Conservation (phyloP, 2,329 filamentous ascomycete species). For the Verticillium tricorpus region DNA sequence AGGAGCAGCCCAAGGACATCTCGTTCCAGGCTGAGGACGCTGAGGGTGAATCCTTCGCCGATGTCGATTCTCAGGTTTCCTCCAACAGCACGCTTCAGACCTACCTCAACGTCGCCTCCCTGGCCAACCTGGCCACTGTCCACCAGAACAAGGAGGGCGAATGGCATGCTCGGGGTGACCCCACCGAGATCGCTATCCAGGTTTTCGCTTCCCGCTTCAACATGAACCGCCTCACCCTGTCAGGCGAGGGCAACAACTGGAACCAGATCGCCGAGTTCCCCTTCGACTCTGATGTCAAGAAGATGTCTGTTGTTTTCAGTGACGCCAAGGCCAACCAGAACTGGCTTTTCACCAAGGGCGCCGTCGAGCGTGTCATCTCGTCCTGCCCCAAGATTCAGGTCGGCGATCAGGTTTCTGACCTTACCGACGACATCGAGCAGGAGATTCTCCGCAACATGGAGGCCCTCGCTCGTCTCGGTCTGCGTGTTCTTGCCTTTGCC, state of each 20-base stretch:
- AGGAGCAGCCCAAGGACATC: constrained; percentile 30
- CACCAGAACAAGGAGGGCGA: constrained; percentile 45
- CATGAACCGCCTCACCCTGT: constrained; percentile 52
- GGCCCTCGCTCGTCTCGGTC: constrained; percentile 58
- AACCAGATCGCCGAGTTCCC: constrained; percentile 62
- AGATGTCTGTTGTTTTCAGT: constrained; percentile 68
- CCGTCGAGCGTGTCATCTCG: constrained; percentile 64
- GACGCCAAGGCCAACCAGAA: constrained; percentile 32
- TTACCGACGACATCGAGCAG: constrained; percentile 49
- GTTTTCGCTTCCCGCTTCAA: constrained; percentile 68
- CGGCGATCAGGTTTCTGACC: constrained; percentile 34
- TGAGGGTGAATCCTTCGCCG: constrained; percentile 22
- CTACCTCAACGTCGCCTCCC: constrained; percentile 58
- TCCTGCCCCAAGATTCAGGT: constrained; percentile 52
- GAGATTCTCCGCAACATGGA: constrained; percentile 66
- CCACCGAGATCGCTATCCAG: constrained; percentile 70
- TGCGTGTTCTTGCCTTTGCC: constrained; percentile 66
- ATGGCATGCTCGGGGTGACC: constrained; percentile 63
- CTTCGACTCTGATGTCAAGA: constrained; percentile 71
- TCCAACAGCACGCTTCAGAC: constrained; percentile 34
- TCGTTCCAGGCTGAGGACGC: constrained; percentile 19
- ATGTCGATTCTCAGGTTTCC: constrained; percentile 39
- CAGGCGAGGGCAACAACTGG: constrained; percentile 47
- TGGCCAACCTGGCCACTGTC: constrained; percentile 62
- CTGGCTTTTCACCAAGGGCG: constrained; percentile 59